A percentile compares a stretch with the other conserved stretches of the same genome.
These are phyloP conservation scores for Chlamydomonas sp. DNA, from an alignment of 139 green algal genomes.

Conservation along the genomic window DNA sequence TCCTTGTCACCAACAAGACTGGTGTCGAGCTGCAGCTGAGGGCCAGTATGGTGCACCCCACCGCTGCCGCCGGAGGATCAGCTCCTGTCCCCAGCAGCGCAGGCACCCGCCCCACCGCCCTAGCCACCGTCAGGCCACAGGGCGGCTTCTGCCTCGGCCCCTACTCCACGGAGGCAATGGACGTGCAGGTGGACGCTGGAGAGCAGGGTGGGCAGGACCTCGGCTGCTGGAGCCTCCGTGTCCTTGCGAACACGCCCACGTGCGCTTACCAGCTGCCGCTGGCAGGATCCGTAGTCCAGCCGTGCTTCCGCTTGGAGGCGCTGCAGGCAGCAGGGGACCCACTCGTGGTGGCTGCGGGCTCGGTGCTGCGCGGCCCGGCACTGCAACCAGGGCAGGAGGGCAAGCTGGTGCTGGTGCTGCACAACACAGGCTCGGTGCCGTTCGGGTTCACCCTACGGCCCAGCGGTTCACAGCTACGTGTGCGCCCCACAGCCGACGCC, in stretches of 20 bases:
- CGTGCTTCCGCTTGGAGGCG: not conserved
- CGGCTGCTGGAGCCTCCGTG: not conserved
- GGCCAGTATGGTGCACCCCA: not conserved
- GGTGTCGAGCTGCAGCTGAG: conserved; percentile 37
- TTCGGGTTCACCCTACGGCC: conserved; percentile 7
- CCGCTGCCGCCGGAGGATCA: too few relatives aligned
- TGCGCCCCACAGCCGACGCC: too few relatives aligned
- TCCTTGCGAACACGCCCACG: not conserved
- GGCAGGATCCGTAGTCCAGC: not conserved
- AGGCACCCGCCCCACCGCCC: too few relatives aligned
- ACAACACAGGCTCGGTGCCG: conserved; percentile 10
- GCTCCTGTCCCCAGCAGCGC: too few relatives aligned
- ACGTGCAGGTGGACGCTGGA: not conserved
- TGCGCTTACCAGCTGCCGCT: not conserved
- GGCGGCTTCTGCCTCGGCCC: not conserved
- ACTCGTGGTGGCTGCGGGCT: not conserved
- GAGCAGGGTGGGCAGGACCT: not conserved
- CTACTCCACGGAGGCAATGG: not conserved
- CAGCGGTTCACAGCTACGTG: conserved; percentile 12
- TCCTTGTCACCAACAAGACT: conserved; percentile 21
- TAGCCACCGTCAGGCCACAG: too few relatives aligned
- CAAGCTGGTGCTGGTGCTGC: not conserved
- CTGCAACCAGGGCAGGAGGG: conserved; percentile 32
- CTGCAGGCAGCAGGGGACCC: not conserved
- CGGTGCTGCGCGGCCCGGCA: not conserved